Evolutionary conservation across 169 alveolate species (phyloP).

Genomic region (Cyclospora cayetanensis): DNA sequence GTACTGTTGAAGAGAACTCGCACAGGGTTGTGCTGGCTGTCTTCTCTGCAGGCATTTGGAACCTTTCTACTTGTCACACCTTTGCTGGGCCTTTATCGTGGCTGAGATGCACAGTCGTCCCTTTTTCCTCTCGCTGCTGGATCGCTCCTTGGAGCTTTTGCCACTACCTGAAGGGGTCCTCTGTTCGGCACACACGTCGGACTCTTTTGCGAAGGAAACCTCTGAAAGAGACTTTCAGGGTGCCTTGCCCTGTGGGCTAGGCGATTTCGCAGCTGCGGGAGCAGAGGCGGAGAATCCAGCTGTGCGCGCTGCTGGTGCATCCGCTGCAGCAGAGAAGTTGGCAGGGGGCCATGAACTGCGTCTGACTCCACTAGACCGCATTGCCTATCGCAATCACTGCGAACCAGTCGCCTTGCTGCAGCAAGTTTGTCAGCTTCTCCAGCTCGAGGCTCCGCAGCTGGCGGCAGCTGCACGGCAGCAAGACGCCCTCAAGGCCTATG

Average conservation of each 20-base stretch:
- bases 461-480: slow-evolving; percentile 26
- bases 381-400: slow-evolving; percentile 2
- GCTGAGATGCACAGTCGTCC: slow-evolving; percentile 20
- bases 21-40: not conserved
- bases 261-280: not conserved
- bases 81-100: slow-evolving; percentile 28
- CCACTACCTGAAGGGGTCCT: not conserved
- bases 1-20: too few relatives aligned
- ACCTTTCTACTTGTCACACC: slow-evolving; percentile 3
- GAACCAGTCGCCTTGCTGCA: slow-evolving; percentile 32
- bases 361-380: slow-evolving; percentile 27
- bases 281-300: not conserved
- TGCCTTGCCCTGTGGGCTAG: not conserved
- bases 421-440: slow-evolving; percentile 47
- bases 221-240: too few relatives aligned
- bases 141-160: not conserved
- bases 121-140: not conserved
- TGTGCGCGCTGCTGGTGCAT: not conserved
- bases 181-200: too few relatives aligned
- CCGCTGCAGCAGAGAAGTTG: not conserved
- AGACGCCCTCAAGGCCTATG: not conserved
- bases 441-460: slow-evolving; percentile 41
- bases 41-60: not conserved
- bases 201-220: too few relatives aligned
- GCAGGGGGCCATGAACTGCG: not conserved